phyloP scores from a whole-genome alignment of 371 early-diverging fungal species.

The Apophysomyces sp. region DNA sequence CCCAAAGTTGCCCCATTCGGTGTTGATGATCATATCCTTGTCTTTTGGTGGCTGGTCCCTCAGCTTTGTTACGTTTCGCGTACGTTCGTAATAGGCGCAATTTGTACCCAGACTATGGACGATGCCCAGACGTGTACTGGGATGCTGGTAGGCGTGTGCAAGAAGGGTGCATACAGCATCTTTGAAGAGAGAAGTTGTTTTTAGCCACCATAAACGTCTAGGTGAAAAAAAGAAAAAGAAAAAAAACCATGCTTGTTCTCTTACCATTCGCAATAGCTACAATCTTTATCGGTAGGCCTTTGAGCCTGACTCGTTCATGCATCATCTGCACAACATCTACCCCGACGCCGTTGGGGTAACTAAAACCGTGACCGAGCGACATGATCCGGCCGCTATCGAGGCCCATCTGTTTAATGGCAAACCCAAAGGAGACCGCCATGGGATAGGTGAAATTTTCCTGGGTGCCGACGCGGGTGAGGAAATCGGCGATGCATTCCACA shows the following conservation, averaged over 20 bases:
- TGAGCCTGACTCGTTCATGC: slow-evolving; percentile 32
- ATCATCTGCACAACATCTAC: slow-evolving; percentile 41
- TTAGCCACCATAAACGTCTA: too few relatives aligned
- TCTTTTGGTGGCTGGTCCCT: slow-evolving; percentile 25
- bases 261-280: slow-evolving; percentile 54
- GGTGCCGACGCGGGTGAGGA: slow-evolving; percentile 32
- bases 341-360: slow-evolving; percentile 42
- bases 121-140: slow-evolving; percentile 86
- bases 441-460: slow-evolving; percentile 16
- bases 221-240: background rate
- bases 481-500: slow-evolving; percentile 46
- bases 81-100: slow-evolving; percentile 83
- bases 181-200: slow-evolving; percentile 6
- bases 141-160: slow-evolving; percentile 84
- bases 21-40: slow-evolving; percentile 87
- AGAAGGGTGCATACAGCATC: slow-evolving; percentile 94
- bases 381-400: slow-evolving; percentile 39
- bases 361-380: slow-evolving; percentile 45
- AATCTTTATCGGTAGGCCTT: slow-evolving; percentile 42
- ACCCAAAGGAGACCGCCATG: slow-evolving; percentile 46
- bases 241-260: background rate
- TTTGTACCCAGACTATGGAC: slow-evolving; percentile 96
- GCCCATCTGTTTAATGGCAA: slow-evolving; percentile 45
- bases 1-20: slow-evolving; percentile 86
- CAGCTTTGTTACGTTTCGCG: slow-evolving; percentile 72